These are phyloP conservation scores for Penicillium digitatum DNA, from an alignment of 2,329 filamentous ascomycete genomes.

Conservation along the genomic window DNA sequence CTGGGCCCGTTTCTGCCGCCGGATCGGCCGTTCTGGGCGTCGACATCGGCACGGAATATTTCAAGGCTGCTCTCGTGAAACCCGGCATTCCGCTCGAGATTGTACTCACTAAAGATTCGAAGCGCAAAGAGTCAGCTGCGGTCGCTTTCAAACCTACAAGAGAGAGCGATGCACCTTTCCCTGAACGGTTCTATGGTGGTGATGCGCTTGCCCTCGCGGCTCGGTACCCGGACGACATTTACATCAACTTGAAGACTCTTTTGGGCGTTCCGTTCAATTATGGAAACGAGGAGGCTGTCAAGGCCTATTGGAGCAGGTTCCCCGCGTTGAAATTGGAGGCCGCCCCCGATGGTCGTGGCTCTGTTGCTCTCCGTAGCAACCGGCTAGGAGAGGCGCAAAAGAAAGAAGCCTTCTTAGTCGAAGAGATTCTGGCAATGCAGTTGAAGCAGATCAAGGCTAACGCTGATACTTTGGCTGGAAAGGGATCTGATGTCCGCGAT, in stretches of 20 bases:
- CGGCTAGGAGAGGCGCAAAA: slow-evolving; percentile 63
- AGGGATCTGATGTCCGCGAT: slow-evolving; percentile 69
- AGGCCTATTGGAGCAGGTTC: slow-evolving; percentile 70
- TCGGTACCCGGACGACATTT: slow-evolving; percentile 88
- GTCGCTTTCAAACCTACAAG: slow-evolving; percentile 89
- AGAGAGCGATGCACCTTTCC: slow-evolving; percentile 63
- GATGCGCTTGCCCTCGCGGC: slow-evolving; percentile 84
- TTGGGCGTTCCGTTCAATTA: slow-evolving; percentile 64
- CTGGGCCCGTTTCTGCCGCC: slow-evolving; percentile 55
- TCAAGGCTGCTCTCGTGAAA: slow-evolving; percentile 94
- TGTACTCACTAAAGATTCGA: slow-evolving; percentile 94
- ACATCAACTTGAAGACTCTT: slow-evolving; percentile 86
- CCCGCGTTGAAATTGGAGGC: slow-evolving; percentile 69
- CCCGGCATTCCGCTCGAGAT: slow-evolving; percentile 96
- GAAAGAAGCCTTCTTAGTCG: slow-evolving; percentile 64
- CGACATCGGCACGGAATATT: slow-evolving; percentile 92
- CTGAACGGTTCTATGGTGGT: slow-evolving; percentile 86
- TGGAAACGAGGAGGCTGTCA: slow-evolving; percentile 50
- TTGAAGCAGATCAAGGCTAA: slow-evolving; percentile 87
- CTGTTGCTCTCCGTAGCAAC: slow-evolving; percentile 76
- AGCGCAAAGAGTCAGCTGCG: slow-evolving; percentile 88
- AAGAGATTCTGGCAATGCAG: slow-evolving; percentile 95
- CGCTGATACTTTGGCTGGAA: slow-evolving; percentile 76
- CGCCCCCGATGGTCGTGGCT: slow-evolving; percentile 53
- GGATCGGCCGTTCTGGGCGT: slow-evolving; percentile 81